phyloP scores from a whole-genome alignment of 2,329 filamentous ascomycete genomes.

The Sporothrix pallida region DNA sequence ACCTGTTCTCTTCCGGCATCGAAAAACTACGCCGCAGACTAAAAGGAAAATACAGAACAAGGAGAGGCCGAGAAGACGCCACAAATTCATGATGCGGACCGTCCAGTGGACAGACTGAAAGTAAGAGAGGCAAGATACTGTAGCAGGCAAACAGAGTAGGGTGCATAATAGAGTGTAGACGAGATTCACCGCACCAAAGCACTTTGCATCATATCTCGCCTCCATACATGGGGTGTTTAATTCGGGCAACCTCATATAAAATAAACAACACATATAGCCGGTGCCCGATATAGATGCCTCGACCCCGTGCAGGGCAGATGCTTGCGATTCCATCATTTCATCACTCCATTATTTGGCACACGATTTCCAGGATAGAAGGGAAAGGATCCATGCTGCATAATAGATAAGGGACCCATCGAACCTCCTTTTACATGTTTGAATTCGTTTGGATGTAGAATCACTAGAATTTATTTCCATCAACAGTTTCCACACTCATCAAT shows the following conservation, averaged over 20 bases:
- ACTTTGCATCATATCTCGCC: background rate
- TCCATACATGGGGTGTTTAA: background rate
- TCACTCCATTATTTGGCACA: too few relatives aligned
- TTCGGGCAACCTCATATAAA: conserved; percentile 14
- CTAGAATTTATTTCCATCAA: background rate
- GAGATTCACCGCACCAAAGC: background rate
- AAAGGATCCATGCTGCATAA: background rate
- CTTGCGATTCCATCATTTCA: background rate
- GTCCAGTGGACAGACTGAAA: background rate
- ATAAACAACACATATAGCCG: conserved; percentile 23
- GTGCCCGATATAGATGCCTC: background rate
- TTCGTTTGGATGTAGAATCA: background rate
- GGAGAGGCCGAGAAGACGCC: background rate
- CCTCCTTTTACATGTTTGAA: background rate
- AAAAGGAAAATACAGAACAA: background rate
- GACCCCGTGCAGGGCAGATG: background rate
- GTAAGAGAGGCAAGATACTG: background rate
- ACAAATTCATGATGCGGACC: background rate
- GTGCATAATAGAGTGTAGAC: background rate
- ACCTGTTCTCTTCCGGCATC: conserved; percentile 4
- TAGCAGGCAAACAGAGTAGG: background rate
- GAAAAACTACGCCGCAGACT: background rate
- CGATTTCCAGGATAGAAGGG: conserved; percentile 5
- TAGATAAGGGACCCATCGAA: conserved; percentile 9
- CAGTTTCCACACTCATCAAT: background rate